Conservation (phyloP, 2,329 filamentous ascomycete species). For the Aschersonia sp. region DNA sequence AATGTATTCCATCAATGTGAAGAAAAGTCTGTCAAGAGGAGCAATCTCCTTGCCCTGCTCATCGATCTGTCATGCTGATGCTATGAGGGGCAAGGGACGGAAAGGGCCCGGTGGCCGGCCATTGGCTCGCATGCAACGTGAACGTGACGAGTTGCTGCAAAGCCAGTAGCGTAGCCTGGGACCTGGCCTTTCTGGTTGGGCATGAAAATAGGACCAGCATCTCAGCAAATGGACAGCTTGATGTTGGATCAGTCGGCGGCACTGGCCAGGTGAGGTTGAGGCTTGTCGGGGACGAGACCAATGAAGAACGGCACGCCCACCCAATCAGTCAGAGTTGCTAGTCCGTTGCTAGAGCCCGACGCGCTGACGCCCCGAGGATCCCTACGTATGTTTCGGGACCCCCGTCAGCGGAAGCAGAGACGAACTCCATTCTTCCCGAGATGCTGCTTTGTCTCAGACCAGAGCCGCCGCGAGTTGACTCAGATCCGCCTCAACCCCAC, state of each 20-base stretch:
- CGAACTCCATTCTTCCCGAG: not conserved
- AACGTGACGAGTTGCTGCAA: no score
- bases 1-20: no score
- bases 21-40: no score
- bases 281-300: no score
- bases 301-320: no score
- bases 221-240: not conserved
- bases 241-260: no score
- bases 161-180: not conserved
- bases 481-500: conserved; percentile 2
- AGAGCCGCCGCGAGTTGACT: not conserved
- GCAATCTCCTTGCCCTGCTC: not conserved
- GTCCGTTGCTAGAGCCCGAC: not conserved
- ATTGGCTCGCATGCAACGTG: not conserved
- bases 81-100: no score
- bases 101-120: not conserved
- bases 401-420: not conserved
- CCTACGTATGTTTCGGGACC: not conserved
- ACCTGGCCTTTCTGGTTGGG: not conserved
- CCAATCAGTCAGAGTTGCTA: no score
- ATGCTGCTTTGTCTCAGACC: not conserved
- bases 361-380: not conserved
- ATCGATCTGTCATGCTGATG: not conserved
- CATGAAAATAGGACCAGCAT: not conserved
- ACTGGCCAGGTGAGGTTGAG: no score